Conservation (phyloP, 305 asterid genomes). For the Coffea humblotiana region DNA sequence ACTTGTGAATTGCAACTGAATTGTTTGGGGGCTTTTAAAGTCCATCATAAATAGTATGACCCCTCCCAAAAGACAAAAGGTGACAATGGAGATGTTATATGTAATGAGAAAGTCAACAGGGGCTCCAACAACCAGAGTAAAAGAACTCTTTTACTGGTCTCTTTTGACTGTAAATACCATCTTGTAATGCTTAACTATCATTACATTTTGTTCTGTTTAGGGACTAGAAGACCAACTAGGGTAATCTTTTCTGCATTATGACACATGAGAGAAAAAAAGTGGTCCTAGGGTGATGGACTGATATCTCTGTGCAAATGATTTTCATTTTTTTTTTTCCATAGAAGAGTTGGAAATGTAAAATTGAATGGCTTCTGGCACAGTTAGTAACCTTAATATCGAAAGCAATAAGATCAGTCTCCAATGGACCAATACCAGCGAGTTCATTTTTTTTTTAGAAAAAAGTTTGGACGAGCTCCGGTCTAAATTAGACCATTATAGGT, state of each 20-base stretch:
- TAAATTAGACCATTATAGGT: too few relatives aligned
- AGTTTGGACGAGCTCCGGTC: too few relatives aligned
- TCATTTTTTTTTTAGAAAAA: too few relatives aligned
- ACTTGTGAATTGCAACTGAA: not conserved
- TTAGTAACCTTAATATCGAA: not conserved
- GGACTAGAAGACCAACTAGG: not conserved
- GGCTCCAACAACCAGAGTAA: slow-evolving; percentile 3
- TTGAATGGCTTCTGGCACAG: not conserved
- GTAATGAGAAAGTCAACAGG: not conserved
- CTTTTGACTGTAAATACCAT: slow-evolving; percentile 16
- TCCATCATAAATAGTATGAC: not conserved
- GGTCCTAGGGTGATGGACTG: not conserved
- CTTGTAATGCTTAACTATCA: not conserved
- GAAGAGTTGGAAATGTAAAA: not conserved
- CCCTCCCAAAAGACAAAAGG: not conserved
- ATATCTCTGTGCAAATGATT: not conserved
- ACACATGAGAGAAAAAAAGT: not conserved
- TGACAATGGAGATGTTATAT: not conserved
- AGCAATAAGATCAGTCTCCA: too few relatives aligned
- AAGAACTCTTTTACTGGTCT: slow-evolving; percentile 5
- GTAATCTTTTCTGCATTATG: not conserved
- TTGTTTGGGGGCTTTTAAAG: not conserved
- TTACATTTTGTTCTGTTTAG: not conserved
- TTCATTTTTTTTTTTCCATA: not conserved
- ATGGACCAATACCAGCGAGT: too few relatives aligned